Evolutionary conservation across 208 protist species (phyloP).

Genomic region (Wallacemonas collosoma): DNA sequence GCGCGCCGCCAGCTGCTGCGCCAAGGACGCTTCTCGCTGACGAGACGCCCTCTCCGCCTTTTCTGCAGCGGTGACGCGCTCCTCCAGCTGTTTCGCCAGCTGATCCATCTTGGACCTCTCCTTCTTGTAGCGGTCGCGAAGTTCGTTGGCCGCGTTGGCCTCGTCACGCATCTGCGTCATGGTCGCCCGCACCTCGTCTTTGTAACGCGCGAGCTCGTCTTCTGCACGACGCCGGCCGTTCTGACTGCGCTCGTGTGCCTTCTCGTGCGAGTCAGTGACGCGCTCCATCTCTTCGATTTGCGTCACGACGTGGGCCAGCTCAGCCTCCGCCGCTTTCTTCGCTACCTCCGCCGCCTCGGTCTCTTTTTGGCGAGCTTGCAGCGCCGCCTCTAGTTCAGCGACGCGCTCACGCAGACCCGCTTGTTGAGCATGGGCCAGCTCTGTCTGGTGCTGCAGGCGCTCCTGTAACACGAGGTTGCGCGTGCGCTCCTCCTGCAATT

Average conservation of each 20-base stretch:
- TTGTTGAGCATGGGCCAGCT: slow-evolving; percentile 29
- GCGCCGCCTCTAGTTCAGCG: slow-evolving; percentile 25
- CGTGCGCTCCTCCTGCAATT: slow-evolving; percentile 48
- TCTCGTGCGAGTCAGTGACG: slow-evolving; percentile 30
- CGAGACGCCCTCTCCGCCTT: slow-evolving; percentile 41
- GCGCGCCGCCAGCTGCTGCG: slow-evolving; percentile 26
- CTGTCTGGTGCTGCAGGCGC: slow-evolving; percentile 48
- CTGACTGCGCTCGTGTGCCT: slow-evolving; percentile 43
- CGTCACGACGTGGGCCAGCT: slow-evolving; percentile 20
- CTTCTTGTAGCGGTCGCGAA: slow-evolving; percentile 61
- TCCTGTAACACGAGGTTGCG: slow-evolving; percentile 55
- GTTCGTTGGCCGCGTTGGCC: slow-evolving; percentile 35
- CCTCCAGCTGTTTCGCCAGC: slow-evolving; percentile 49
- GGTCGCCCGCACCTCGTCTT: slow-evolving; percentile 35
- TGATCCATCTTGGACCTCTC: slow-evolving; percentile 64
- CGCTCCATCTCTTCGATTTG: slow-evolving; percentile 30
- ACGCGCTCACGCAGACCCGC: slow-evolving; percentile 31
- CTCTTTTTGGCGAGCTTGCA: slow-evolving; percentile 23
- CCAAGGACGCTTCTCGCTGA: slow-evolving; percentile 34
- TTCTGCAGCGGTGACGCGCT: slow-evolving; percentile 30
- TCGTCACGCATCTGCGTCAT: slow-evolving; percentile 33
- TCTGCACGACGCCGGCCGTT: slow-evolving; percentile 28
- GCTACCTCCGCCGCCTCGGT: slow-evolving; percentile 18
- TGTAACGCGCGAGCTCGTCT: slow-evolving; percentile 24
- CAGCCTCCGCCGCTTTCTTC: slow-evolving; percentile 23